Evolutionary conservation across 2,329 filamentous ascomycete genomes (phyloP), one percentile per base, ranked within the genome.

Genomic region (Fusarium secorum): DNA sequence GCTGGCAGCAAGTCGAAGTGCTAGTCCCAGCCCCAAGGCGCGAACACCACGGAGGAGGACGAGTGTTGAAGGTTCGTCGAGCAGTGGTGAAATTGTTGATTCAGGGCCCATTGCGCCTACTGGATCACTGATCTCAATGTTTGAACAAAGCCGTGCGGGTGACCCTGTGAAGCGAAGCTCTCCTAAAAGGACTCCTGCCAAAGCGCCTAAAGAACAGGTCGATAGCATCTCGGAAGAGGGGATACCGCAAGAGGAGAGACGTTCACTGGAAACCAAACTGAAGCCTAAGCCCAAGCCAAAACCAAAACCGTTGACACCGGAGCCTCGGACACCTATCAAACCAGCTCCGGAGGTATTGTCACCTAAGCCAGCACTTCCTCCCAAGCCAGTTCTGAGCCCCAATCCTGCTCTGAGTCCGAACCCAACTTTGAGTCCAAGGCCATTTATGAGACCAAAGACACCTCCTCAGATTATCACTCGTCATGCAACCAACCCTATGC

Each of bases 121-220:
- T 1, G 88, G 84, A 6, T 87, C 89, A 8, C 82, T 93, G 24
- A 90, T 93, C 58, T 87, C 87, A 41, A 85, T 93, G 81, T 93
- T 93, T 71, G 91, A 94, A 79, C 83, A 85, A 68, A 84, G 81
- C 44, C 69, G 61, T 53, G 71, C 68, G 20, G 73, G 71, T n/a
- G 79, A 81, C 46, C 79, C 79, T 7, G 74, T 78, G 10, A 83
- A 82, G 75, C 82, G 75, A 59, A 69, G 64, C 24, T 74, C 73
- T 45, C 73, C 71, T 8, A 72, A 58, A 61, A 70, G 70, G 46
- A 71, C 71, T 5, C 71, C 72, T 11, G 58, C 49, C 26, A 66
- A 66, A 32, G 52, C 67, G 5, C 30, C 62, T 11, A 66, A 42
- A 15, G 64, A 55, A 32, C 66, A 64, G 28, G 45, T 52, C 30